Conservation (phyloP, 2,329 filamentous ascomycete species). For the Teratosphaeria destructans region DNA sequence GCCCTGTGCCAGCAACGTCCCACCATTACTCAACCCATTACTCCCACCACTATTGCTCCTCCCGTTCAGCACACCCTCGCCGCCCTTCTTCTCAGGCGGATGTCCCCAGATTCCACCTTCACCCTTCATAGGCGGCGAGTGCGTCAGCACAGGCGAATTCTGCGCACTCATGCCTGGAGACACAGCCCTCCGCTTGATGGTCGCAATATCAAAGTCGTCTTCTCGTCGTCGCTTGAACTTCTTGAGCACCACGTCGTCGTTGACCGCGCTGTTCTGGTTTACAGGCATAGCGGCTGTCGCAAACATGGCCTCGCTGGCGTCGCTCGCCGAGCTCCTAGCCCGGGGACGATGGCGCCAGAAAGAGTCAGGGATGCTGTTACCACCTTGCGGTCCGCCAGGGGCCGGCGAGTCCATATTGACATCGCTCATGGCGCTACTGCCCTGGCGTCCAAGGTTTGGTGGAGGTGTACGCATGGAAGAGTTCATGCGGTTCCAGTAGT, state of each 20-base stretch:
- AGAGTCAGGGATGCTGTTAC: conserved; percentile 5
- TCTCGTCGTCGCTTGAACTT: conserved; percentile 66
- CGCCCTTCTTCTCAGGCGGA: conserved; percentile 37
- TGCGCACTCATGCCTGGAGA: conserved; percentile 85
- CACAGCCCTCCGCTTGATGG: conserved; percentile 84
- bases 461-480: conserved; percentile 54
- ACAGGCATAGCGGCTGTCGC: conserved; percentile 5
- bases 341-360: conserved; percentile 19
- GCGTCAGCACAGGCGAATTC: conserved; percentile 69
- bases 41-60: conserved; percentile 8
- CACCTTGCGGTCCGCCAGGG: conserved; percentile 4
- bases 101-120: conserved; percentile 62
- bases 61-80: background rate
- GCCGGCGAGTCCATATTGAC: conserved; percentile 60
- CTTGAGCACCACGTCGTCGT: conserved; percentile 24
- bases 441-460: conserved; percentile 45
- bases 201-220: conserved; percentile 78
- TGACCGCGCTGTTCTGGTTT: conserved; percentile 12
- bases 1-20: conserved; percentile 13
- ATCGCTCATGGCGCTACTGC: conserved; percentile 49
- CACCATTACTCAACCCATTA: background rate
- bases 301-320: conserved; percentile 22
- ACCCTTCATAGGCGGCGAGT: conserved; percentile 71
- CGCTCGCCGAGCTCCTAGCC: conserved; percentile 22
- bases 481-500: conserved; percentile 73